Conservation (phyloP, 2,329 filamentous ascomycete species). For the Aspergillus ruber region DNA sequence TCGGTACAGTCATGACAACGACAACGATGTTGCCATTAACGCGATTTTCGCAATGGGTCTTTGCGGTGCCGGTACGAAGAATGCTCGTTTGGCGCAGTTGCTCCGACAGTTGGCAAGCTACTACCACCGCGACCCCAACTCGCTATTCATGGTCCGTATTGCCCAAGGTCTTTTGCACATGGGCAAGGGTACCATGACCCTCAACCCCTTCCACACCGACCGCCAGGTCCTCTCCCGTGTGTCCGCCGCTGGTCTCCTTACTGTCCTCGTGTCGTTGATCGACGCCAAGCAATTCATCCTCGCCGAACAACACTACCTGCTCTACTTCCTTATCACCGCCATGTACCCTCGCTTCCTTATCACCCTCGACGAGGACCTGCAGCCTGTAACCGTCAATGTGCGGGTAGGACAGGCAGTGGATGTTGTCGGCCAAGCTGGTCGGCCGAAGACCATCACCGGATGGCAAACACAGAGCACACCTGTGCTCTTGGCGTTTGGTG, state of each 20-base stretch:
- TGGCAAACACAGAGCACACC: conserved; percentile 99
- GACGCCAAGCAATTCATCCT: conserved; percentile 83
- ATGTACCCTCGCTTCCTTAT: conserved; percentile 97
- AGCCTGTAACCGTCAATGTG: conserved; percentile 91
- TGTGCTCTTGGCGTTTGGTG: conserved; percentile 86
- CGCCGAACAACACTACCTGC: conserved; percentile 75
- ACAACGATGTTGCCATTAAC: conserved; percentile 96
- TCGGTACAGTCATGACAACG: conserved; percentile 95
- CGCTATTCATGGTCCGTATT: conserved; percentile 98
- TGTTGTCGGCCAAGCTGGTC: conserved; percentile 91
- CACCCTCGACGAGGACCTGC: conserved; percentile 88
- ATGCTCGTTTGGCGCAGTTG: conserved; percentile 89
- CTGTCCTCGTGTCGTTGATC: conserved; percentile 87
- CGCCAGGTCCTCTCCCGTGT: conserved; percentile 91
- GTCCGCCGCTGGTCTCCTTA: conserved; percentile 78
- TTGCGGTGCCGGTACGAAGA: conserved; percentile 93
- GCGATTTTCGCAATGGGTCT: conserved; percentile 99
- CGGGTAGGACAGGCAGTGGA: conserved; percentile 97
- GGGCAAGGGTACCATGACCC: conserved; percentile 94
- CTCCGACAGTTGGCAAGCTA: conserved; percentile 93
- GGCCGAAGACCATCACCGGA: conserved; percentile 97
- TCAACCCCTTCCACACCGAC: conserved; percentile 99
- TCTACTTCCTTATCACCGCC: conserved; percentile 93
- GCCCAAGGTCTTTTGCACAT: conserved; percentile 96
- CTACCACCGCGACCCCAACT: conserved; percentile 94